These are phyloP conservation scores for Phytophthora cactorum DNA, from an alignment of 352 stramenopile species.

Conservation along the genomic window DNA sequence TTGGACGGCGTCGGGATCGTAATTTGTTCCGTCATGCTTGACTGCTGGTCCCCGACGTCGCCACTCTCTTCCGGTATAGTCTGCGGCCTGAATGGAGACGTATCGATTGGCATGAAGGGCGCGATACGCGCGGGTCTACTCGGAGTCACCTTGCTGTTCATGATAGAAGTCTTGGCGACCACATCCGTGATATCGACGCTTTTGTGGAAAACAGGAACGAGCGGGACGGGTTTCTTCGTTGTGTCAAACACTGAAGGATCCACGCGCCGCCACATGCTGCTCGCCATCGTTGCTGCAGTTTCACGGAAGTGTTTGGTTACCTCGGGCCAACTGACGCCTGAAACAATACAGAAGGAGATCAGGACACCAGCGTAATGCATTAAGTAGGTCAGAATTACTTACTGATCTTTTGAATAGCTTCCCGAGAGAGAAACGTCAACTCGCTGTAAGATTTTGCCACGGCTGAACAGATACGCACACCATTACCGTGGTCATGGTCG, in stretches of 20 bases:
- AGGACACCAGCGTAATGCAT: background rate
- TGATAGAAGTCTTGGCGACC: slow-evolving; percentile 45
- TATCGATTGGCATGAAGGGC: slow-evolving; percentile 30
- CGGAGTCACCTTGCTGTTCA: slow-evolving; percentile 25
- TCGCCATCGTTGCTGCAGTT: slow-evolving; percentile 49
- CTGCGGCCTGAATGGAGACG: slow-evolving; percentile 5
- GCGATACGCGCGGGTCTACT: slow-evolving; percentile 20
- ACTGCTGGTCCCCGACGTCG: slow-evolving; percentile 11
- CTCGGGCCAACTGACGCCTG: slow-evolving; percentile 76
- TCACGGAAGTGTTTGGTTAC: slow-evolving; percentile 70
- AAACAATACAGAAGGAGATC: background rate
- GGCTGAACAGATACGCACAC: slow-evolving; percentile 84
- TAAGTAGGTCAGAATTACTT: slow-evolving; percentile 16
- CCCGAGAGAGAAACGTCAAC: slow-evolving; percentile 79
- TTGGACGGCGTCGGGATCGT: background rate
- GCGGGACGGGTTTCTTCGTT: slow-evolving; percentile 3
- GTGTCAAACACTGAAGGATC: slow-evolving; percentile 24
- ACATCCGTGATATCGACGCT: slow-evolving; percentile 27
- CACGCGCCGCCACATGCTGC: slow-evolving; percentile 46
- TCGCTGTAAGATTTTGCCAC: slow-evolving; percentile 82
- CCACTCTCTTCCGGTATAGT: slow-evolving; percentile 30
- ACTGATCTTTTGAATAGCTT: slow-evolving; percentile 81
- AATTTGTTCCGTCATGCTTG: slow-evolving; percentile 5
- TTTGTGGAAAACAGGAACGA: slow-evolving; percentile 13
- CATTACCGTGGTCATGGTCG: slow-evolving; percentile 76